These are phyloP conservation scores for Colletotrichum caudatum DNA, from an alignment of 2,329 filamentous ascomycete genomes.

Conservation along the genomic window DNA sequence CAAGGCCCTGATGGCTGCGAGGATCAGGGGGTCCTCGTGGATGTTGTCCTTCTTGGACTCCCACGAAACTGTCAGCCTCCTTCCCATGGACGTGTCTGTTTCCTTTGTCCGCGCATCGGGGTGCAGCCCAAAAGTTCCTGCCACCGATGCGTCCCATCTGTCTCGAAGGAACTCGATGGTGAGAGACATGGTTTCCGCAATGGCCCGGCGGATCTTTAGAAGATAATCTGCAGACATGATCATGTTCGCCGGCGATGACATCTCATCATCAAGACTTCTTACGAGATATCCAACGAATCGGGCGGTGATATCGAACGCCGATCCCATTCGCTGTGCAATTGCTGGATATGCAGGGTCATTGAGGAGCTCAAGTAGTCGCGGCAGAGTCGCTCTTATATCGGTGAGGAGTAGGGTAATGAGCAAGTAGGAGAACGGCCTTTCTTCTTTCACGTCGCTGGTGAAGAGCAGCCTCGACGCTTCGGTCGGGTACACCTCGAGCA, in stretches of 20 bases:
- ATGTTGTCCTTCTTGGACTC: constrained; percentile 64
- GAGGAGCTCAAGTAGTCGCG: constrained; percentile 68
- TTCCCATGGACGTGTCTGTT: constrained; percentile 59
- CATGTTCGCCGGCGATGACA: constrained; percentile 50
- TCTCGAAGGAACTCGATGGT: constrained; percentile 76
- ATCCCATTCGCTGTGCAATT: constrained; percentile 66
- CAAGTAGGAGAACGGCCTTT: constrained; percentile 71
- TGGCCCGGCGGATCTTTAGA: constrained; percentile 69
- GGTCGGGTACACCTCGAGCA: constrained; percentile 67
- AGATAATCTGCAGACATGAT: constrained; percentile 69
- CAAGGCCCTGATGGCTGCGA: constrained; percentile 68
- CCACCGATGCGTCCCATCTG: constrained; percentile 75
- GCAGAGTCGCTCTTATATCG: constrained; percentile 73
- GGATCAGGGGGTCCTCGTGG: constrained; percentile 68
- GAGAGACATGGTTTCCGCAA: constrained; percentile 73
- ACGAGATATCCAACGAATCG: constrained; percentile 71
- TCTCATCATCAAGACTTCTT: constrained; percentile 63
- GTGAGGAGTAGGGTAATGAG: constrained; percentile 74
- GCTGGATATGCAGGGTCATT: constrained; percentile 65
- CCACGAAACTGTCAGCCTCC: constrained; percentile 66
- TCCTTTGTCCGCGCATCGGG: constrained; percentile 63
- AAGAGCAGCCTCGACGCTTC: constrained; percentile 65
- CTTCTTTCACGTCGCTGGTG: constrained; percentile 54
- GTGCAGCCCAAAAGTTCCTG: constrained; percentile 71
- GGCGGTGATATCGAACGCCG: constrained; percentile 72